Conservation (phyloP, 176 grass and related monocot species). For the Musa itinerans region DNA sequence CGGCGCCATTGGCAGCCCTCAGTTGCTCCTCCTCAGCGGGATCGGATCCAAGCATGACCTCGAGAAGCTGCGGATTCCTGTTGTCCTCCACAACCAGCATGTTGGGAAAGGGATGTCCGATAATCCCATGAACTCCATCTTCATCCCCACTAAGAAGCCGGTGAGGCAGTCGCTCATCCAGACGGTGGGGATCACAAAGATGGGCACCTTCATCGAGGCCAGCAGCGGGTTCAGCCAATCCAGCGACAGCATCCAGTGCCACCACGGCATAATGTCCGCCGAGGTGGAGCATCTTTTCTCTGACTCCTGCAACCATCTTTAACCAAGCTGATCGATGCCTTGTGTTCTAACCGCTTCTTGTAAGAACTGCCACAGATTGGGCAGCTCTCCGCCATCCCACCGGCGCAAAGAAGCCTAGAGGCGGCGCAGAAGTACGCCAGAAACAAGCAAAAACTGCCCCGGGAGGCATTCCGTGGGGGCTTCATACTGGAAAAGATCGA, state of each 20-base stretch:
- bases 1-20: slow-evolving; percentile 63
- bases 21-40: slow-evolving; percentile 66
- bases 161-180: slow-evolving; percentile 66
- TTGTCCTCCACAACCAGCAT: slow-evolving; percentile 47
- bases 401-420: slow-evolving; percentile 51
- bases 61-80: slow-evolving; percentile 45
- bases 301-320: neutral
- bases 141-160: slow-evolving; percentile 68
- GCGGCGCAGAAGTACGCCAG: slow-evolving; percentile 40
- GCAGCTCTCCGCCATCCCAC: slow-evolving; percentile 62
- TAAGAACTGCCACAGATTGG: slow-evolving; percentile 47
- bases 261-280: slow-evolving; percentile 79
- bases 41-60: slow-evolving; percentile 70
- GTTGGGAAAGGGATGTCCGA: slow-evolving; percentile 82
- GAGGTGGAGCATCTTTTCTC: slow-evolving; percentile 32
- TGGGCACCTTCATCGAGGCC: slow-evolving; percentile 68
- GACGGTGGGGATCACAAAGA: slow-evolving; percentile 76
- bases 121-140: slow-evolving; percentile 90
- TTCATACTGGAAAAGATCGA: slow-evolving; percentile 84
- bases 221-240: slow-evolving; percentile 77
- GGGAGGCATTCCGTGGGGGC: slow-evolving; percentile 44
- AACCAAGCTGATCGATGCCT: too few relatives aligned
- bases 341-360: too few relatives aligned
- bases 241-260: slow-evolving; percentile 55
- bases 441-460: slow-evolving; percentile 28